phyloP scores from a whole-genome alignment of 2,329 filamentous ascomycete species.

The Orbilia quercus region DNA sequence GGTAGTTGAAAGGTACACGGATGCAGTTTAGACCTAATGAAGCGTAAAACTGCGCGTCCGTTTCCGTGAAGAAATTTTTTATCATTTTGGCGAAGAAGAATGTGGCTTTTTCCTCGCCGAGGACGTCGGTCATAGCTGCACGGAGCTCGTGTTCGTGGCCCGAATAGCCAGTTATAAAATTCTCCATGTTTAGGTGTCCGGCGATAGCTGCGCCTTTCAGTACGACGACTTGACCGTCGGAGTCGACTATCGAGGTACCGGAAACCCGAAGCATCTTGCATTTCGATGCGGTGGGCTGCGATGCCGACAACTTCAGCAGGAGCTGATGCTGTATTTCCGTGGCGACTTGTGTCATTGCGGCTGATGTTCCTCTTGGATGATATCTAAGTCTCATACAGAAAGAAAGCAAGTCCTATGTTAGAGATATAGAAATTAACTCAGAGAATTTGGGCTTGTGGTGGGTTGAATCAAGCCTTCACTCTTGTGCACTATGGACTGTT shows the following conservation, averaged over 20 bases:
- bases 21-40: slow-evolving; percentile 66
- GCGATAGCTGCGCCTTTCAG: slow-evolving; percentile 64
- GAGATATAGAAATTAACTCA: not conserved
- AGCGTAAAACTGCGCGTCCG: slow-evolving; percentile 67
- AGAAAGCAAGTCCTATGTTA: too few relatives aligned
- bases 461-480: not conserved
- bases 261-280: slow-evolving; percentile 62
- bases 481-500: too few relatives aligned
- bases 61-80: slow-evolving; percentile 66
- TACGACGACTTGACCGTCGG: slow-evolving; percentile 64
- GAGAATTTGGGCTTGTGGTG: not conserved
- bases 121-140: slow-evolving; percentile 64
- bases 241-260: slow-evolving; percentile 65
- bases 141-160: slow-evolving; percentile 66
- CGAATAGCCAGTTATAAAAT: slow-evolving; percentile 68
- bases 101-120: slow-evolving; percentile 66
- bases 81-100: slow-evolving; percentile 67
- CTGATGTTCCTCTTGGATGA: slow-evolving; percentile 2
- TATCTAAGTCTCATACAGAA: not conserved
- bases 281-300: not conserved
- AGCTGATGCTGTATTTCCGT: slow-evolving; percentile 48
- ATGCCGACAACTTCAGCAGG: slow-evolving; percentile 35
- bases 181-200: slow-evolving; percentile 63
- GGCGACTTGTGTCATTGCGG: slow-evolving; percentile 34
- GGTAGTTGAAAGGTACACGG: slow-evolving; percentile 66